Conservation (phyloP, 371 early-diverging fungal species). For the Thermomucor indicae-seudaticae region DNA sequence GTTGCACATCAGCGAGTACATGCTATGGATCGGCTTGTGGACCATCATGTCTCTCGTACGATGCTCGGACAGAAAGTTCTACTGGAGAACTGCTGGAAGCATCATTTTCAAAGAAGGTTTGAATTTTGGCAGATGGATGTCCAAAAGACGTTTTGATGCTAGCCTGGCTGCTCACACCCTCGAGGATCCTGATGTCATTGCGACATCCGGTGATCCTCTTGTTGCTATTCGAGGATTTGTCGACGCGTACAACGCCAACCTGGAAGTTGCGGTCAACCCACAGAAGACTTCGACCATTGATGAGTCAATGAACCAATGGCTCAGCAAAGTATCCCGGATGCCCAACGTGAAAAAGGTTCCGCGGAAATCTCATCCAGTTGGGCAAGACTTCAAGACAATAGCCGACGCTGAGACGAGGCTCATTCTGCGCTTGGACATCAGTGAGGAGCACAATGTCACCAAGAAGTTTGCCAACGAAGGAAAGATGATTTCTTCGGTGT, state of each 20-base stretch:
- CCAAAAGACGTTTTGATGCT: background rate
- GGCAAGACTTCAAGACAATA: background rate
- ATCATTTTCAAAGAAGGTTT: background rate
- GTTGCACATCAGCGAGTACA: background rate
- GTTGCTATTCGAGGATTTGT: conserved; percentile 1
- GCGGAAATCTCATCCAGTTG: background rate
- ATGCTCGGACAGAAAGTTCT: background rate
- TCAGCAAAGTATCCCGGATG: too few species aligned
- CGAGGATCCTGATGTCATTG: background rate
- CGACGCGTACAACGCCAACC: background rate
- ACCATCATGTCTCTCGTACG: background rate
- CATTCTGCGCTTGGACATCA: background rate
- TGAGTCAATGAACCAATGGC: conserved; percentile 4
- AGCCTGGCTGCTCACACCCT: background rate
- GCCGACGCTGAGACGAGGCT: background rate
- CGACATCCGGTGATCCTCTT: background rate
- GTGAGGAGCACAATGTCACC: too few species aligned
- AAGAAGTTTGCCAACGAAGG: too few species aligned
- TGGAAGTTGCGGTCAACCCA: background rate
- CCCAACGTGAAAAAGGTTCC: background rate
- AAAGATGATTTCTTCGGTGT: too few species aligned
- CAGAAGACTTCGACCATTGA: background rate
- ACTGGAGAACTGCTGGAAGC: background rate
- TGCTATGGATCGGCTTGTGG: conserved; percentile 2
- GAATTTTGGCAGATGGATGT: conserved; percentile 3